Percentiles rank a stretch among this genome's conserved stretches.
Conservation (phyloP, 2,329 filamentous ascomycete genomes). For the Pseudogymnoascus sp. region DNA sequence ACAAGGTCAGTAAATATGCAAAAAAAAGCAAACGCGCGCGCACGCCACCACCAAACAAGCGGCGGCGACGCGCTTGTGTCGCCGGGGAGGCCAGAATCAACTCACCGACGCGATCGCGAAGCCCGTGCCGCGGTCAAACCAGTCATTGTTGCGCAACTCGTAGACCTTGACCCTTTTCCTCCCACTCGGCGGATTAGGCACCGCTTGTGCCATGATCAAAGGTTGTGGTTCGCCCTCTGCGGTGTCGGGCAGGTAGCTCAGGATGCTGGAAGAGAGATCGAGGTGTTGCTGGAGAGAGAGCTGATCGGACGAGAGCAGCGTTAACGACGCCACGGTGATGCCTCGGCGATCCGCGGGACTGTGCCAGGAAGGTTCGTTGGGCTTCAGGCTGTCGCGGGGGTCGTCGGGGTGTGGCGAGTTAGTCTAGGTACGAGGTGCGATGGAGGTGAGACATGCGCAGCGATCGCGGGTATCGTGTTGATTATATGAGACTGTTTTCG, state of each 20-base stretch:
- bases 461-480: neutral
- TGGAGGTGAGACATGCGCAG: neutral
- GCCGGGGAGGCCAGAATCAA: neutral
- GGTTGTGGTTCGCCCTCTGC: slow-evolving; percentile 50
- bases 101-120: slow-evolving; percentile 65
- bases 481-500: neutral
- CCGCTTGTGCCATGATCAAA: slow-evolving; percentile 64
- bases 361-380: neutral
- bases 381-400: neutral
- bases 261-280: slow-evolving; percentile 47
- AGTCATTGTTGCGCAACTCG: slow-evolving; percentile 96
- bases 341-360: slow-evolving; percentile 6
- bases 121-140: slow-evolving; percentile 95
- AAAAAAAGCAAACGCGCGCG: slow-evolving; percentile 9
- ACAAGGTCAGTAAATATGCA: slow-evolving; percentile 24
- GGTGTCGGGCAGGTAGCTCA: slow-evolving; percentile 43
- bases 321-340: slow-evolving; percentile 23
- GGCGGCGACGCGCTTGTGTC: slow-evolving; percentile 4
- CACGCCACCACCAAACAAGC: slow-evolving; percentile 7
- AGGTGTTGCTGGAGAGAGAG: slow-evolving; percentile 55
- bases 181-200: slow-evolving; percentile 59
- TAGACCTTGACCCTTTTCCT: slow-evolving; percentile 93
- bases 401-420: neutral
- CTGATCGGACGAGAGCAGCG: slow-evolving; percentile 26
- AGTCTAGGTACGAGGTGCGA: slow-evolving; percentile 3